Base-by-base conservation (phyloP, 495 filamentous ascomycete genomes). In the Collariella sp. region DNA sequence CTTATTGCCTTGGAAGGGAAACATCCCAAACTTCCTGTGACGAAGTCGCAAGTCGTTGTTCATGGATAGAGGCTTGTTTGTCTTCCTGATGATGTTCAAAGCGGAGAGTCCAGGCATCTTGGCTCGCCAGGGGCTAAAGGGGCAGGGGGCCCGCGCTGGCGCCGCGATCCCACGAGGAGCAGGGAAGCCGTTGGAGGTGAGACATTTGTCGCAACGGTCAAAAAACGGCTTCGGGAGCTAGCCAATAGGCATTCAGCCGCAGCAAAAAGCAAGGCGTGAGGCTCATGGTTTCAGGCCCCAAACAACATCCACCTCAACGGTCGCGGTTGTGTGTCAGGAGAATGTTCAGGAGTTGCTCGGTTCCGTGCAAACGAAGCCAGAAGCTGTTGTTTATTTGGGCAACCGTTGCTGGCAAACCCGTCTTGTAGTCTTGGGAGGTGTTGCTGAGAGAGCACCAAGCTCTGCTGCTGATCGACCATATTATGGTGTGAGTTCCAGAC, bases 141-240 rank as follows among this genome's bases (percentile, higher is more conserved):
- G 36, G 23, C 13, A 6, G 1, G 22, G n/a, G 22, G 20, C 11
- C 9, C 5, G 15, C n/a, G 13, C 23, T 44, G 18, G 50, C 50
- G 45, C 36, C n/a, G 18, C 41, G 36, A 9, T n/a, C n/a, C n/a
- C n/a, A 33, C 29, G 38, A 9, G 40, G 42, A 48, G 44, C 12
- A 40, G 24, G n/a, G 36, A 24, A 16, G n/a, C 5, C 24, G 11
- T 52, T 47, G 38, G 55, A 56, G 43, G 57, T 60, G 57, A 60
- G 52, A 60, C 57, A 60, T 55, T 59, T 55, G 31, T 43, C 46
- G 48, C 57, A 60, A 60, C 57, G 57, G 57, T 55, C 46, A 19
- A 24, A 12, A 55, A 55, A 60, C 52, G 52, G 47, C 57, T n/a
- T n/a, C 20, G 16, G 23, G 19, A 24, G 19, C 11, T 47, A 6